A percentile compares a stretch with the other conserved stretches of the same genome.
These are phyloP conservation scores for Sporothrix globosa DNA, from an alignment of 2,329 filamentous ascomycete species.

Conservation along the genomic window DNA sequence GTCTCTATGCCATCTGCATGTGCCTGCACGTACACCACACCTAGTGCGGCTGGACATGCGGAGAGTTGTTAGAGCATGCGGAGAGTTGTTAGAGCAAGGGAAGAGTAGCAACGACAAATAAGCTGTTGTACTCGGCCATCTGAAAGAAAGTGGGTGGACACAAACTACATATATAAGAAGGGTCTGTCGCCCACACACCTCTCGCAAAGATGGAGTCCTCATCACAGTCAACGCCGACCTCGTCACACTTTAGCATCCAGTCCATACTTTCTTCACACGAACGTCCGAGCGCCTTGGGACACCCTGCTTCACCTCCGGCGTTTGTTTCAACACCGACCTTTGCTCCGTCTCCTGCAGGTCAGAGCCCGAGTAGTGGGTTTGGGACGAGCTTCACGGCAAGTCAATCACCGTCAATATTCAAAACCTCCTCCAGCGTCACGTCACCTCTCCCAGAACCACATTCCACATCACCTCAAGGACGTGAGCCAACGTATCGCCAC, in stretches of 20 bases:
- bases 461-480: not conserved
- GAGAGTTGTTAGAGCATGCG: not conserved
- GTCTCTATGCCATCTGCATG: constrained; percentile 18
- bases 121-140: not conserved
- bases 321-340: constrained; percentile 42
- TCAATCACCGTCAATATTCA: constrained; percentile 1
- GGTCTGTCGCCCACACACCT: not conserved
- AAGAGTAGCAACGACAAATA: not conserved
- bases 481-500: not conserved
- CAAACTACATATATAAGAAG: not conserved
- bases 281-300: constrained; percentile 46
- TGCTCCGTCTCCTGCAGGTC: not conserved
- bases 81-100: not conserved
- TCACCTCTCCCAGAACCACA: not conserved
- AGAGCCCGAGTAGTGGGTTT: constrained; percentile 3
- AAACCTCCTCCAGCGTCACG: not conserved
- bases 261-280: constrained; percentile 55
- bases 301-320: constrained; percentile 40
- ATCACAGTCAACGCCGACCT: constrained; percentile 52
- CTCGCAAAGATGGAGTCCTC: constrained; percentile 42
- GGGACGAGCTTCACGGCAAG: not conserved
- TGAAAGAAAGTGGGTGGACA: not conserved
- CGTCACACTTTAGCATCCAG: constrained; percentile 55
- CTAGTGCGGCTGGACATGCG: not conserved
- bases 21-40: constrained; percentile 8